A percentile compares a stretch with the other conserved stretches of the same genome.
phyloP scores from a whole-genome alignment of 306 rosid genomes.

The Fragaria ananassa region DNA sequence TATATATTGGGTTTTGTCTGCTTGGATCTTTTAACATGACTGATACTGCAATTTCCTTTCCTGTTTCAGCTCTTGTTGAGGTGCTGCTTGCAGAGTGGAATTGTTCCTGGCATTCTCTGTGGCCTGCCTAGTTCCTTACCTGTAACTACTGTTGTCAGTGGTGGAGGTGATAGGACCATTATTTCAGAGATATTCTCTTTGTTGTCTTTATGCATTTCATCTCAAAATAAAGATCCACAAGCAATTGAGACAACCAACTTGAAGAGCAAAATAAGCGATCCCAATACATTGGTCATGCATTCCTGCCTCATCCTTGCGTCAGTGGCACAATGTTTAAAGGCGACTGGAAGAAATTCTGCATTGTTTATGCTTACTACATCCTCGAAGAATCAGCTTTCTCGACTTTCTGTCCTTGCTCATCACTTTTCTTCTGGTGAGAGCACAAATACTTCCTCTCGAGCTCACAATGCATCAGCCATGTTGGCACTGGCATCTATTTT shows the following conservation, averaged over 20 bases:
- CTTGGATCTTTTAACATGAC: slow-evolving; percentile 5
- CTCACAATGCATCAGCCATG: slow-evolving; percentile 72
- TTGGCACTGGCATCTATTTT: slow-evolving; percentile 83
- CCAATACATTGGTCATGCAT: slow-evolving; percentile 55
- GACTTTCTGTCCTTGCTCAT: slow-evolving; percentile 68
- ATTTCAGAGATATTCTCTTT: slow-evolving; percentile 74
- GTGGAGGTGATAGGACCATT: slow-evolving; percentile 89
- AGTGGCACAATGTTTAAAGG: slow-evolving; percentile 75
- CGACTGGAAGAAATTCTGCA: slow-evolving; percentile 82
- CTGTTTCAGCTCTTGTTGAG: slow-evolving; percentile 70
- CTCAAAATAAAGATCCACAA: slow-evolving; percentile 57
- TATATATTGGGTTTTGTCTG: slow-evolving; percentile 9
- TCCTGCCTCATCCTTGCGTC: slow-evolving; percentile 76
- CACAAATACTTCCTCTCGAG: slow-evolving; percentile 42
- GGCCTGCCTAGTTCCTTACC: slow-evolving; percentile 89
- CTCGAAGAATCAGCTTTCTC: slow-evolving; percentile 78
- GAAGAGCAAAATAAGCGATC: slow-evolving; percentile 58
- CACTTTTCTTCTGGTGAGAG: slow-evolving; percentile 59
- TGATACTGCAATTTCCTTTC: slow-evolving; percentile 12
- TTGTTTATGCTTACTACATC: slow-evolving; percentile 77
- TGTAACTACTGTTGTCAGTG: slow-evolving; percentile 85
- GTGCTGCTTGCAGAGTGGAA: slow-evolving; percentile 69
- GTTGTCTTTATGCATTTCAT: slow-evolving; percentile 56
- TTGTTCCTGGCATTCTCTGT: slow-evolving; percentile 78
- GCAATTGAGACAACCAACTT: slow-evolving; percentile 46